A percentile compares a stretch with the other conserved stretches of the same genome.
Conservation (phyloP, 2,329 filamentous ascomycete genomes). For the Chaetomium sp. region DNA sequence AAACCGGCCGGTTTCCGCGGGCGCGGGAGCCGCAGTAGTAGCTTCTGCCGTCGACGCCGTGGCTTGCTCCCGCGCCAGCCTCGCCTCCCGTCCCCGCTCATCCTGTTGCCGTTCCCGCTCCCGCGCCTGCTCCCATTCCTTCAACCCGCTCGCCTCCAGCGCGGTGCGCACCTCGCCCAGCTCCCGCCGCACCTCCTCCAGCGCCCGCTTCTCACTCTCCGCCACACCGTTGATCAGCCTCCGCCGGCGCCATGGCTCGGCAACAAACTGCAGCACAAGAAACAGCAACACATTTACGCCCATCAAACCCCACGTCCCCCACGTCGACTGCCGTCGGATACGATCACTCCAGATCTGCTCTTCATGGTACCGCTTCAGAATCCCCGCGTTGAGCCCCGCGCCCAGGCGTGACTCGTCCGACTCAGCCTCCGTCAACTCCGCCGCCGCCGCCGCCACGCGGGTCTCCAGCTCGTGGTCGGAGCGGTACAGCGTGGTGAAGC, state of each 20-base stretch:
- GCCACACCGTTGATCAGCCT: constrained; percentile 78
- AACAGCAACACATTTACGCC: constrained; percentile 90
- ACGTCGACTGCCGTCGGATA: constrained; percentile 91
- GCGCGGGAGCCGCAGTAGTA: not conserved
- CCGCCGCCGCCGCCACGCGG: constrained; percentile 65
- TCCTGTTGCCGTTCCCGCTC: not conserved
- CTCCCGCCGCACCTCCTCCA: constrained; percentile 43
- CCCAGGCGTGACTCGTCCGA: constrained; percentile 70
- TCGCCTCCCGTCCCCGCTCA: too few species aligned
- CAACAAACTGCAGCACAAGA: constrained; percentile 75
- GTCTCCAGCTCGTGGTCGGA: constrained; percentile 91
- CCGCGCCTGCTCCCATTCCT: not conserved
- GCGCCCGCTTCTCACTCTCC: constrained; percentile 61
- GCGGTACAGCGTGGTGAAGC: constrained; percentile 88
- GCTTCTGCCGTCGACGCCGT: not conserved
- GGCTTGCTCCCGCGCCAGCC: not conserved
- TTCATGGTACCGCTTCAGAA: constrained; percentile 90
- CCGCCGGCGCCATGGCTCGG: constrained; percentile 84
- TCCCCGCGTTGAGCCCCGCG: constrained; percentile 69
- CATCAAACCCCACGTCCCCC: constrained; percentile 98
- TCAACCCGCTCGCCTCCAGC: constrained; percentile 11
- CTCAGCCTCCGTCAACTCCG: constrained; percentile 68
- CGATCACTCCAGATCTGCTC: constrained; percentile 99
- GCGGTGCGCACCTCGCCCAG: constrained; percentile 31
- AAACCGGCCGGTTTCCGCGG: too few species aligned